Base-by-base conservation (phyloP, 1,284 basidiomycete genomes). In the Trametes versicolor region DNA sequence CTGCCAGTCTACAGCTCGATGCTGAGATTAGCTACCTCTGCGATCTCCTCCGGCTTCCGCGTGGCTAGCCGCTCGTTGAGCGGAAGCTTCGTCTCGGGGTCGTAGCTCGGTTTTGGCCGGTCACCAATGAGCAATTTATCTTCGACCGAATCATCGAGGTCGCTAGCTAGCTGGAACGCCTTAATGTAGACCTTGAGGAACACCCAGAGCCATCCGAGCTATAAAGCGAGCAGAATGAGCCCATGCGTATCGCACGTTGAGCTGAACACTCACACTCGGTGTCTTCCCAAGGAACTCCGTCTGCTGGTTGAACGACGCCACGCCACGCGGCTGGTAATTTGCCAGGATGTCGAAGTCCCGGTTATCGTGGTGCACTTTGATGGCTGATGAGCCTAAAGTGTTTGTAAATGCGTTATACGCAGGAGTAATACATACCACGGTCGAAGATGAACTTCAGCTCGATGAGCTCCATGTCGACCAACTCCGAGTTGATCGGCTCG, bases 391-490 rank as follows among this genome's bases (percentile, higher is more conserved):
- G 59, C 53, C 19, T 59, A 58, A 41, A 51, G 7, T 49, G 37
- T 37, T 17, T n/a, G n/a, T 9, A 12, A 58, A 23, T 34, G 27
- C 37, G 12, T 13, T 19, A 55, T 43, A 17, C 3, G 8, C 58
- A 55, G 47, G 8, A 39, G 23, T 15, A 19, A 27, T 45, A 49
- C 88, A 61, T 73, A 93, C 92, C 79, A 58, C 92, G 87, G 73
- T 93, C 89, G 73, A 93, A 92, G 73, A 92, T 88, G 74, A 94
- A 93, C 75, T 93, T 93, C 61, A 94, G 80, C 71, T 94, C 92
- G 64, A 93, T 90, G 55, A 94, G 82, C 74, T 94, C 92, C 85
- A 91, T 87, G 68, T 93, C 89, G 62, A 92, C 82, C 48, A 92
- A 78, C 65, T 93, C 91, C 4, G 85, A 81, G 52, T 81, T 85